Conservation (phyloP, 768 basidiomycete genomes). For the Amanita thiersii region DNA sequence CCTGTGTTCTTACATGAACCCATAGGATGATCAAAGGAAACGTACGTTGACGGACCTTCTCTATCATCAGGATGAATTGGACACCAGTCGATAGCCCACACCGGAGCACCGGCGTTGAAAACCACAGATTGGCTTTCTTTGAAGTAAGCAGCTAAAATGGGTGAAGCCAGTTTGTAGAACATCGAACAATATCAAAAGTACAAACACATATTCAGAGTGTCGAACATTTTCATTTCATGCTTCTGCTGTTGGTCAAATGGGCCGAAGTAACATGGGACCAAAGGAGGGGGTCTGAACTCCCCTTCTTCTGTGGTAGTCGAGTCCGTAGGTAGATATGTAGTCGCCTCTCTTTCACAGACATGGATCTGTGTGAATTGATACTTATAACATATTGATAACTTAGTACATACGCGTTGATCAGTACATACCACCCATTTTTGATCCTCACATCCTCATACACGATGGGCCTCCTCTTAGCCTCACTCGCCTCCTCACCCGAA, state of each 20-base stretch:
- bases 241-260: slow-evolving; percentile 45
- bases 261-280: slow-evolving; percentile 60
- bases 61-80: slow-evolving; percentile 61
- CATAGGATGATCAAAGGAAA: neutral
- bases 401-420: slow-evolving; percentile 39
- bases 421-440: slow-evolving; percentile 34
- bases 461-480: slow-evolving; percentile 47
- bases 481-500: slow-evolving; percentile 28
- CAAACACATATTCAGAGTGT: slow-evolving; percentile 52
- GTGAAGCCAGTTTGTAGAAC: neutral
- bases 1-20: slow-evolving; percentile 23
- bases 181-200: neutral
- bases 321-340: slow-evolving; percentile 52
- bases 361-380: slow-evolving; percentile 9
- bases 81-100: slow-evolving; percentile 94
- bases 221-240: slow-evolving; percentile 45
- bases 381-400: neutral
- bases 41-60: slow-evolving; percentile 28
- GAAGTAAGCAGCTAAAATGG: slow-evolving; percentile 45
- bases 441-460: slow-evolving; percentile 43
- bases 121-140: slow-evolving; percentile 55
- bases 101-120: slow-evolving; percentile 82
- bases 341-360: slow-evolving; percentile 37
- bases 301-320: slow-evolving; percentile 41
- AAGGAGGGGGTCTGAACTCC: slow-evolving; percentile 40